These are phyloP conservation scores for Delitschia confertaspora DNA, from an alignment of 495 filamentous ascomycete species.

Conservation along the genomic window DNA sequence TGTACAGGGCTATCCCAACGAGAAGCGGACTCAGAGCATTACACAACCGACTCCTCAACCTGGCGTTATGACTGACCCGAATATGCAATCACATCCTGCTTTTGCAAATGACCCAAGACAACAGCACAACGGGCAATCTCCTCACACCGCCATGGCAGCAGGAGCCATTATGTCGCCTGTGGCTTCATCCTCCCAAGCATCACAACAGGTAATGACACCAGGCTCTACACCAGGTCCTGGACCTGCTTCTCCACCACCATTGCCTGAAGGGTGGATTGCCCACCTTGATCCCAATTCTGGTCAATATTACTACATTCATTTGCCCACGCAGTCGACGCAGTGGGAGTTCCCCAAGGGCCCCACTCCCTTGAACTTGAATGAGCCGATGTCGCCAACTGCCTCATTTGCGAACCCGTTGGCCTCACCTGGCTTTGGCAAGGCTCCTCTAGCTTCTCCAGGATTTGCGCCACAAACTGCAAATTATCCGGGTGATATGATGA, in stretches of 20 bases:
- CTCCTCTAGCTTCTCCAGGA: conserved; percentile 55
- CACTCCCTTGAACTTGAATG: conserved; percentile 69
- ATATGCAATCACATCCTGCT: conserved; percentile 61
- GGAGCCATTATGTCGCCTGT: conserved; percentile 3
- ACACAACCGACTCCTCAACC: conserved; percentile 26
- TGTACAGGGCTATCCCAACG: conserved; percentile 61
- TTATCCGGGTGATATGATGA: conserved; percentile 62
- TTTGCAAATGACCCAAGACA: conserved; percentile 68
- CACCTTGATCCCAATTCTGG: conserved; percentile 91
- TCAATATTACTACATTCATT: conserved; percentile 98
- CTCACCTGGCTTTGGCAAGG: conserved; percentile 65
- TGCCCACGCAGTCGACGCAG: conserved; percentile 90
- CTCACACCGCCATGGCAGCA: conserved; percentile 28
- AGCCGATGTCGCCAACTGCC: conserved; percentile 71
- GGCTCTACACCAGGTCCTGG: conserved; percentile 51
- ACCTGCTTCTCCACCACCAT: conserved; percentile 74
- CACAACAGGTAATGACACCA: conserved; percentile 20
- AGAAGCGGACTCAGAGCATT: conserved; percentile 49
- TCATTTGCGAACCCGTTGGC: conserved; percentile 66
- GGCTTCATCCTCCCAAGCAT: conserved; percentile 16
- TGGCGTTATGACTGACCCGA: conserved; percentile 25
- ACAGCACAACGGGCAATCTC: conserved; percentile 28
- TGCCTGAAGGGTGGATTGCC: conserved; percentile 97
- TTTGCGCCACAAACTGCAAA: conserved; percentile 52
- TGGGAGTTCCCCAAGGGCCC: conserved; percentile 97